phyloP scores from a whole-genome alignment of 2,329 filamentous ascomycete species.

The Lecanicillium sp. region DNA sequence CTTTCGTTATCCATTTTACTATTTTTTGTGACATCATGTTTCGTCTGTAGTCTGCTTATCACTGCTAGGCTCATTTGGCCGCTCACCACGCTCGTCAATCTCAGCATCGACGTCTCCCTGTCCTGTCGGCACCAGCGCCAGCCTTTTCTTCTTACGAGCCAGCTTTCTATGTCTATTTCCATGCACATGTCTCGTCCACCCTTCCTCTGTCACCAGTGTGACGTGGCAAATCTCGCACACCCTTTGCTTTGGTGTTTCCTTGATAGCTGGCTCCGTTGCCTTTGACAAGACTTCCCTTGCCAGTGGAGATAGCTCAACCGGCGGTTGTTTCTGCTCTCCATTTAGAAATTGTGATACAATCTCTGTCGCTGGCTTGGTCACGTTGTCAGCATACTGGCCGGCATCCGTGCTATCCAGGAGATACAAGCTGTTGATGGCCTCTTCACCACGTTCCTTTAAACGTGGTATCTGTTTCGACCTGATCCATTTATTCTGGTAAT shows the following conservation, averaged over 20 bases:
- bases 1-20: no score
- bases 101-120: slow-evolving; percentile 2
- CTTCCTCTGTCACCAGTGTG: slow-evolving; percentile 47
- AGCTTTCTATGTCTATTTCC: slow-evolving; percentile 25
- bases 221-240: slow-evolving; percentile 68
- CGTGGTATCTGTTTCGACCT: slow-evolving; percentile 69
- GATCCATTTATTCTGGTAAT: slow-evolving; percentile 80
- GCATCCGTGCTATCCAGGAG: slow-evolving; percentile 73
- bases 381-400: slow-evolving; percentile 49
- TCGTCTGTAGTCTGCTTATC: no score
- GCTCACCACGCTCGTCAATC: no score
- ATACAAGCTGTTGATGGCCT: slow-evolving; percentile 54
- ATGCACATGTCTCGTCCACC: slow-evolving; percentile 31
- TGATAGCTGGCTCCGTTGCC: slow-evolving; percentile 32
- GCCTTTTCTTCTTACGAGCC: slow-evolving; percentile 26
- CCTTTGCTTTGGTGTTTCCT: slow-evolving; percentile 47
- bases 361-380: slow-evolving; percentile 54
- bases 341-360: slow-evolving; percentile 57
- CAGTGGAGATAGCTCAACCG: slow-evolving; percentile 37
- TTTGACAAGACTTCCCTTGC: slow-evolving; percentile 48
- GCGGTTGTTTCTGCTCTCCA: slow-evolving; percentile 42
- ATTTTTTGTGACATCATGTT: no score
- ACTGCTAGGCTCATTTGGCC: no score
- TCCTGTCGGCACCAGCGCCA: slow-evolving; percentile 25
- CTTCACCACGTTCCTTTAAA: slow-evolving; percentile 44